Evolutionary conservation across 2,329 filamentous ascomycete species (phyloP).

Genomic region (Coleophoma cylindrospora): DNA sequence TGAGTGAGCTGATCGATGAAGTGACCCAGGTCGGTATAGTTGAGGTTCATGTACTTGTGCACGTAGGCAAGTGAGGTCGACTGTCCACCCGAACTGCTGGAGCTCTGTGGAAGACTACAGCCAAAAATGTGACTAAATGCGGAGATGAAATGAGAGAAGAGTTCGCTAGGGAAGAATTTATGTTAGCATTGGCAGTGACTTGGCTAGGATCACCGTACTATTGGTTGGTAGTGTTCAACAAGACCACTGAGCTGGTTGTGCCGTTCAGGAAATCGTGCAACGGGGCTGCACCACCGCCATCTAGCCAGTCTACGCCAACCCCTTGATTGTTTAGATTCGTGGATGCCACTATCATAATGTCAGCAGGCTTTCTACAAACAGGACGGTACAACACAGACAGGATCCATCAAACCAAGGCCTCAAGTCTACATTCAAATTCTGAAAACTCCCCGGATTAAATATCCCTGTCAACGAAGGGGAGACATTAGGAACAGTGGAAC

Average conservation of each 20-base stretch:
- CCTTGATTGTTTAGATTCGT: conserved; percentile 24
- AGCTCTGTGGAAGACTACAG: conserved; percentile 16
- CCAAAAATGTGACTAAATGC: conserved; percentile 24
- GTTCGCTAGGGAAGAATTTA: conserved; percentile 11
- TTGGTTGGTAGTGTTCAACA: conserved; percentile 23
- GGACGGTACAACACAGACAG: neutral
- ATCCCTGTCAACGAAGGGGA: conserved; percentile 21
- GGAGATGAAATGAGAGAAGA: conserved; percentile 26
- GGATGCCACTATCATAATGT: conserved; percentile 7
- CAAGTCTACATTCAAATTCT: conserved; percentile 18
- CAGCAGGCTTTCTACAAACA: neutral
- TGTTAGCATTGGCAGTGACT: neutral
- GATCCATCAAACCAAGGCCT: conserved; percentile 27
- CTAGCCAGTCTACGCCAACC: conserved; percentile 24
- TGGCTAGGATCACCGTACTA: conserved; percentile 13
- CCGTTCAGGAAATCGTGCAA: conserved; percentile 21
- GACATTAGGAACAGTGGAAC: conserved; percentile 9
- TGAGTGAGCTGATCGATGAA: conserved; percentile 26
- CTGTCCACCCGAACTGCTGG: conserved; percentile 8
- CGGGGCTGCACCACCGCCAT: conserved; percentile 23
- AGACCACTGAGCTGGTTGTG: conserved; percentile 11
- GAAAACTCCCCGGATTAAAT: conserved; percentile 21
- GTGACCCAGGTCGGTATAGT: conserved; percentile 23
- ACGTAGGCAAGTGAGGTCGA: conserved; percentile 22
- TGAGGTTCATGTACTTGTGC: conserved; percentile 29